Evolutionary conservation across 768 basidiomycete genomes (phyloP), one percentile per base, ranked within the genome.

Genomic region (Paxillus involutus): DNA sequence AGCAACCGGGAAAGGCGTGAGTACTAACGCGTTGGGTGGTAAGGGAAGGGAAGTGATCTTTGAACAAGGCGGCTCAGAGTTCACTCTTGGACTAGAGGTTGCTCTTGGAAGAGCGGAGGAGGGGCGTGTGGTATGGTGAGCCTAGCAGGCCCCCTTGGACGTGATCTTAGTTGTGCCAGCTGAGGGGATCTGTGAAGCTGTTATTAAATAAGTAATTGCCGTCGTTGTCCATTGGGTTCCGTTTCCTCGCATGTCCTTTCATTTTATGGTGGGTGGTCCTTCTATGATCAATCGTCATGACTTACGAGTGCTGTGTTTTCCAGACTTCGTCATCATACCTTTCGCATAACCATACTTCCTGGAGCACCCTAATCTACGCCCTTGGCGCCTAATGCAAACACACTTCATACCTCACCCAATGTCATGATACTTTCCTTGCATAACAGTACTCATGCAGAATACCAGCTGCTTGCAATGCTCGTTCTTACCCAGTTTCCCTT

Each of bases 61-160:
- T 44, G 59, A 70, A 48, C 67, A 62, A 37, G 59, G 35, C 4
- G 68, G 64, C 7, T 60, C 63, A 30, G 66, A 63, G 44, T 71
- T 60, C 26, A 61, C 60, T 1, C 57, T 67, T 29, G 71, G 69
- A 14, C 53, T 72, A 29, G 70, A 70, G 41, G 64, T 70, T 11
- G 64, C 68, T 21, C 57, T 70, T 17, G 68, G 69, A 53, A 59
- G 66, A 45, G 71, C 68, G 24, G 69, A 70, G 36, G 70, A 72
- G 42, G 68, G 71, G 6, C 59, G 66, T 2, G 61, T 68, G 1
- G 55, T 70, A 19, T 69, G 70, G 68, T 70, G 51, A 67, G n/a
- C 47, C 44, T 19, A 24, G 12, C 26, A 26, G 37, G 30, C 47
- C 14, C 37, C 42, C 44, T 19, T 30, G 33, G 49, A 29, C 19